Percentiles rank a stretch among this genome's conserved stretches.
phyloP scores from a whole-genome alignment of 768 basidiomycete species.

The Psilocybe tampanensis region DNA sequence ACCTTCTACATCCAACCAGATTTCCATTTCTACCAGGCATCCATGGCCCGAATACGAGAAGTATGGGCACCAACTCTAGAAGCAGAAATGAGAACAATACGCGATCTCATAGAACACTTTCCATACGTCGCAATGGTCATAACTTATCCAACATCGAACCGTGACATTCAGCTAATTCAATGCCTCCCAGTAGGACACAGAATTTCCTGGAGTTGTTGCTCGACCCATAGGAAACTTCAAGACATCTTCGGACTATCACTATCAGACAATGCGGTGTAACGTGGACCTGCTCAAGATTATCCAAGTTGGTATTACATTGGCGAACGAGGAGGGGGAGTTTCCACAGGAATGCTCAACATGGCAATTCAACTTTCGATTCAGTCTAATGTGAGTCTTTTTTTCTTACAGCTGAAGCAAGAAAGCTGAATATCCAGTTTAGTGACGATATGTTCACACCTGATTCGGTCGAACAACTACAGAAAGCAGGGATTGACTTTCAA shows the following conservation, averaged over 20 bases:
- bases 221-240: slow-evolving; percentile 96
- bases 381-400: slow-evolving; percentile 55
- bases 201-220: slow-evolving; percentile 98
- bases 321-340: slow-evolving; percentile 91
- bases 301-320: slow-evolving; percentile 93
- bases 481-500: slow-evolving; percentile 95
- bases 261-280: slow-evolving; percentile 99
- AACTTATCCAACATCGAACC: slow-evolving; percentile 23
- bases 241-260: slow-evolving; percentile 97
- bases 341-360: slow-evolving; percentile 92
- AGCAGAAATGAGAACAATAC: slow-evolving; percentile 85
- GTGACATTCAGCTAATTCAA: slow-evolving; percentile 26
- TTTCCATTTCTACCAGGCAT: neutral
- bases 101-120: slow-evolving; percentile 86
- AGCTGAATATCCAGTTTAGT: slow-evolving; percentile 40
- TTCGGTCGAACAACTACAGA: slow-evolving; percentile 90
- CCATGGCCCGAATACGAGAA: slow-evolving; percentile 86
- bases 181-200: slow-evolving; percentile 75
- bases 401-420: slow-evolving; percentile 1
- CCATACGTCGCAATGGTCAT: slow-evolving; percentile 94
- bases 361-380: slow-evolving; percentile 99
- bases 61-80: slow-evolving; percentile 97
- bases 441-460: slow-evolving; percentile 99
- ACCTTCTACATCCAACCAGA: neutral
- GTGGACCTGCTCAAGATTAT: slow-evolving; percentile 98